A percentile compares a stretch with the other conserved stretches of the same genome.
phyloP scores from a whole-genome alignment of 768 basidiomycete genomes.

The Lanmaoa pseudosensibilis region DNA sequence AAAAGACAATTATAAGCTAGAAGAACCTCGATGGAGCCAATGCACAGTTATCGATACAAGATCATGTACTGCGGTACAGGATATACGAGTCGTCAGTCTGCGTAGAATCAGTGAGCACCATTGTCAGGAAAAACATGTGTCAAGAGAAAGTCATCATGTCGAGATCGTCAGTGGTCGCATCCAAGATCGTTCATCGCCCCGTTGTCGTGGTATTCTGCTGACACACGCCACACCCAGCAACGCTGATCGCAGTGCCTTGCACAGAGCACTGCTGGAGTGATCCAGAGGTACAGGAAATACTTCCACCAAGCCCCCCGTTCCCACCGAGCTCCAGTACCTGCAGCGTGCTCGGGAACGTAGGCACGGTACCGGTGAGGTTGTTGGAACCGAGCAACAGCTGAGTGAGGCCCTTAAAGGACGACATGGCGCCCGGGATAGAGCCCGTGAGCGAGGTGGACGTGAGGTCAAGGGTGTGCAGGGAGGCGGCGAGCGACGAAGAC shows the following conservation, averaged over 20 bases:
- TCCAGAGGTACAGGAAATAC: slow-evolving; percentile 13
- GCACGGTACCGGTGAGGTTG: slow-evolving; percentile 37
- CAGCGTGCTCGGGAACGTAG: slow-evolving; percentile 37
- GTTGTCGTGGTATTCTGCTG: slow-evolving; percentile 16
- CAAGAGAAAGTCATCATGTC: too few species aligned
- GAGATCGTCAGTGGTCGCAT: slow-evolving; percentile 1
- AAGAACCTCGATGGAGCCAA: background rate
- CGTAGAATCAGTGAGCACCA: slow-evolving; percentile 6
- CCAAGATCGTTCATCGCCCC: background rate
- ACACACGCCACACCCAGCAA: slow-evolving; percentile 25
- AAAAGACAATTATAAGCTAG: background rate
- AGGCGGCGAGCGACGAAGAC: slow-evolving; percentile 33
- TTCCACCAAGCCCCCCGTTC: slow-evolving; percentile 39
- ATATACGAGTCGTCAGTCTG: slow-evolving; percentile 2
- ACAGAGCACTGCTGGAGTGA: slow-evolving; percentile 23
- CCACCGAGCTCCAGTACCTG: slow-evolving; percentile 37
- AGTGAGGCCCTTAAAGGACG: slow-evolving; percentile 35
- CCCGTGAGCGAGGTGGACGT: slow-evolving; percentile 41
- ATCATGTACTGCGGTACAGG: background rate
- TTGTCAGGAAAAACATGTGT: background rate
- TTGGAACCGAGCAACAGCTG: slow-evolving; percentile 42
- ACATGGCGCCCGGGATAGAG: slow-evolving; percentile 36
- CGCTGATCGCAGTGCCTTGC: slow-evolving; percentile 22
- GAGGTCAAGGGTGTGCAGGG: slow-evolving; percentile 40
- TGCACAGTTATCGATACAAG: slow-evolving; percentile 16